Percentiles rank a stretch among this genome's conserved stretches.
Conservation (phyloP, 164 flowering plant species). For the Nelumbo lutea region DNA sequence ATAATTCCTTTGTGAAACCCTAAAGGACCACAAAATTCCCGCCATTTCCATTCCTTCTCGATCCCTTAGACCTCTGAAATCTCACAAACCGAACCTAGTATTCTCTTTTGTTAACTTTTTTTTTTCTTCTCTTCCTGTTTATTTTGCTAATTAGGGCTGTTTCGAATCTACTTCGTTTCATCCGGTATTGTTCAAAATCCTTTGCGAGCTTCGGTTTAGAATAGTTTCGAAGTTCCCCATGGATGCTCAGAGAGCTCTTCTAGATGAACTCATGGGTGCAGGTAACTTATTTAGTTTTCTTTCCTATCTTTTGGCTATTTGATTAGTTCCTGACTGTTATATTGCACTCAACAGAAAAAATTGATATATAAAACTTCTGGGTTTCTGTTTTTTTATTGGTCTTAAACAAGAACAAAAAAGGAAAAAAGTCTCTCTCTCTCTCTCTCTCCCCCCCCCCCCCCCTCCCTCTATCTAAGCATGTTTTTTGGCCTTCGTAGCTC, state of each 20-base stretch:
- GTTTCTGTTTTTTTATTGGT: not conserved
- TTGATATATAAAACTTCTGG: not conserved
- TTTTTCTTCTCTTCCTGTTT: too few relatives aligned
- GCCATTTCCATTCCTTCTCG: too few relatives aligned
- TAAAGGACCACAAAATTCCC: too few relatives aligned
- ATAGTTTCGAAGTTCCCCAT: slow-evolving; percentile 26
- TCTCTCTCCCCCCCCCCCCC: too few relatives aligned
- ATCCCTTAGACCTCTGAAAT: too few relatives aligned
- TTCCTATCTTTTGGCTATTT: not conserved
- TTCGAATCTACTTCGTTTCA: not conserved
- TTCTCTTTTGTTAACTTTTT: too few relatives aligned
- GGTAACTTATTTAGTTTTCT: slow-evolving; percentile 29
- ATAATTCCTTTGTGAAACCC: too few relatives aligned
- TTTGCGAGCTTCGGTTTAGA: not conserved
- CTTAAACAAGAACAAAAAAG: not conserved
- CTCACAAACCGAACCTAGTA: too few relatives aligned
- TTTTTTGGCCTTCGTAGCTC: slow-evolving; percentile 39
- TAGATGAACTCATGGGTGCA: slow-evolving; percentile 97
- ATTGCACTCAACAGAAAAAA: not conserved
- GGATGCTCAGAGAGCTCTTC: slow-evolving; percentile 98
- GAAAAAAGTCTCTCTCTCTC: too few relatives aligned
- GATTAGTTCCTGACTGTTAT: not conserved
- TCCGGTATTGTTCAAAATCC: not conserved
- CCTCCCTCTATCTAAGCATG: too few relatives aligned
- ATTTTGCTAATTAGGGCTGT: not conserved